Base-by-base conservation (phyloP, 495 filamentous ascomycete genomes). In the Xylaria palmicola region DNA sequence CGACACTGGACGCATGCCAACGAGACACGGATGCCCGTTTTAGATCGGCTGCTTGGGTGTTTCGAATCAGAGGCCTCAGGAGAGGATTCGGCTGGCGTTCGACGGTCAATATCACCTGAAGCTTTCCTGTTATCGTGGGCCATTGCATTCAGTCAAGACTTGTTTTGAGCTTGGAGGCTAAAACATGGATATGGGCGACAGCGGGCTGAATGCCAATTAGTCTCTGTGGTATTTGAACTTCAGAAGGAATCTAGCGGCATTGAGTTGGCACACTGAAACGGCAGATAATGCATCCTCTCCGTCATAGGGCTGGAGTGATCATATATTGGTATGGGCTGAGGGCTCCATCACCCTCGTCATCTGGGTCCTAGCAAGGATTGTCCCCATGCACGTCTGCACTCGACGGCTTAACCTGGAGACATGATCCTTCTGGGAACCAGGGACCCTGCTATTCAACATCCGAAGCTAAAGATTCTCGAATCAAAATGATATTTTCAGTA, bases 1-100 rank as follows among this genome's bases (percentile, higher is more conserved):
- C 83, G 77, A 68, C 84, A 87, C 34, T 82, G 79, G 20, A 84
- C 73, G 50, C 84, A 86, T 19, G 84, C 83, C 36, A 83, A 66
- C 36, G 81, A 77, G 10, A 82, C 77, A 24, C 71, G 64, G 48
- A 72, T 71, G 48, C 65, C 64, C 53, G 73, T 65, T 37, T 71
- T 71, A 24, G 68, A 69, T 32, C 66, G 64, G 45, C 60, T 65
- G 44, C 62, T 62, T 36, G 48, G 13, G 40, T 59, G 43, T 27
- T 62, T 71, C 5, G 64, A 47, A 29, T 66, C 66, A 47, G 66
- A 63, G 10, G 62, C 48, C 17, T 69, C 68, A 26, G 67, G 62
- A 34, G 67, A 63, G 22, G 59, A 71, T 19, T 56, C 64, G 53
- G 61, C 49, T 15, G 66, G 68, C 39, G 55, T 62, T 52, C 57